These are phyloP conservation scores for Cucurbita maxima DNA, from an alignment of 306 rosid genomes.

Conservation along the genomic window DNA sequence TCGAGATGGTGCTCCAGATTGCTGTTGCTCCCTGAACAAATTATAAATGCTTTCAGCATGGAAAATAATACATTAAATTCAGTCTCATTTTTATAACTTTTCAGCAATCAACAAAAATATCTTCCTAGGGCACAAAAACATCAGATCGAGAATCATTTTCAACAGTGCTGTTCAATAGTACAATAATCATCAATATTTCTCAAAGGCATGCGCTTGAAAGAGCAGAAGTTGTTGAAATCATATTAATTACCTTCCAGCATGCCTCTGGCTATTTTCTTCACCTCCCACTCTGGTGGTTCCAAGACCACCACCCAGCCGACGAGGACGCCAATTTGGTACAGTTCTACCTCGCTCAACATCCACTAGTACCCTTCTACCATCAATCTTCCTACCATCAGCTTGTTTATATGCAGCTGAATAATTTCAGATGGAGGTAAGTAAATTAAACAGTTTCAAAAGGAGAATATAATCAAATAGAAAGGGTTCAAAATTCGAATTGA, in stretches of 20 bases:
- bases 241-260: slow-evolving; percentile 62
- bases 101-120: neutral
- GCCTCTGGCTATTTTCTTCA: slow-evolving; percentile 72
- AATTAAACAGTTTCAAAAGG: neutral
- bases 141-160: neutral
- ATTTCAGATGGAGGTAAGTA: neutral
- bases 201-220: neutral
- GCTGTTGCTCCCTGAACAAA: slow-evolving; percentile 69
- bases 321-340: slow-evolving; percentile 99
- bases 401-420: slow-evolving; percentile 95
- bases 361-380: slow-evolving; percentile 92
- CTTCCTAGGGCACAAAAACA: neutral
- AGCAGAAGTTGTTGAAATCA: neutral
- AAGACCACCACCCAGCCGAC: slow-evolving; percentile 95
- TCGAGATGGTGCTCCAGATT: slow-evolving; percentile 55
- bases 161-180: neutral
- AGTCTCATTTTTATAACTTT: neutral
- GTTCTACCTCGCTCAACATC: slow-evolving; percentile 99
- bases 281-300: slow-evolving; percentile 97
- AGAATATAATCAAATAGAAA: neutral
- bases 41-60: slow-evolving; percentile 3
- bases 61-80: neutral
- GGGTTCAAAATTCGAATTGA: neutral
- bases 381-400: slow-evolving; percentile 98
- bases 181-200: neutral